Evolutionary conservation across 352 stramenopile species (phyloP), one percentile per base, ranked within the genome.

Genomic region (Phytophthora pisi): DNA sequence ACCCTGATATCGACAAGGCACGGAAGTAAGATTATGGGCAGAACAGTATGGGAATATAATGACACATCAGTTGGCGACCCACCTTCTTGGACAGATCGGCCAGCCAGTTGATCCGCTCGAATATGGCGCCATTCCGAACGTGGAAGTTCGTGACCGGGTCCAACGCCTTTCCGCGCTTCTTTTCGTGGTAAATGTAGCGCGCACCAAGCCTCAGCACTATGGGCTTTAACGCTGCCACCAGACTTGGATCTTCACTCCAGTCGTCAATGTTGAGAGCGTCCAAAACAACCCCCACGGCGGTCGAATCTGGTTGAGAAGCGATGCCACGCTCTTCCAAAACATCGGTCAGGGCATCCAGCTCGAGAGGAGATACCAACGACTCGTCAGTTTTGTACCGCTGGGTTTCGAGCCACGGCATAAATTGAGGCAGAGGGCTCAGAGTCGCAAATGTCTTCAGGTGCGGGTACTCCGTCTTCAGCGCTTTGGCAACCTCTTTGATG

Each of bases 401-500:
- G 4, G 81, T 96, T 70, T 93, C 69, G 10, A 99, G 78, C 96
- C 96, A 99, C 28, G 81, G 73, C 31, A 93, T 82, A 73, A 99
- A 98, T 24, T 93, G 87, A 15, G 96, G 96, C 30, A 99, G 92
- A 9, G 96, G 96, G 58, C 91, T 98, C 40, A 99, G 75, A 1
- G 96, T 99, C n/a, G 92, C 90, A 74, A 98, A 99, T 18, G 86
- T 96, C 61, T 80, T 64, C 9, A 96, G 75, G 34, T 94, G 82
- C 0, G 68, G 74, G 47, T 90, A 71, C 55, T 96, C 90, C 18
- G 66, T 61, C 70, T 81, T 84, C 24, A 97, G 70, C 34, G 77
- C 70, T 72, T 96, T 93, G 24, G 97, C 94, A 13, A 98, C 93
- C 69, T 97, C 82, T 75, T 98, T 98, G 64, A 99, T 98, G 26